Evolutionary conservation across 441 rosid species (phyloP).

Genomic region (Erysimum cheiri): DNA sequence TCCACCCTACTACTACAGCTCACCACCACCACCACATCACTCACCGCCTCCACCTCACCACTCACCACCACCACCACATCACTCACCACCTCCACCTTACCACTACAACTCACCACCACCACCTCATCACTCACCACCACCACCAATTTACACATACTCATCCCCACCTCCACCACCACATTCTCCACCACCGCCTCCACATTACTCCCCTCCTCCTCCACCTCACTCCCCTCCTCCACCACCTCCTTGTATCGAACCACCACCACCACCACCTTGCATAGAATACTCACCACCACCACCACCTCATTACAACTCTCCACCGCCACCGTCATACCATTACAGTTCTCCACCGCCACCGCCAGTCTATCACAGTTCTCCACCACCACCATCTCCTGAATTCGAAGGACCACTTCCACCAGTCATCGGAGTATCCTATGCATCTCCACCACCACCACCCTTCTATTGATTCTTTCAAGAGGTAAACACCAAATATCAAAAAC

Average conservation of each 20-base stretch:
- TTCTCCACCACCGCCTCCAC: slow-evolving; percentile 53
- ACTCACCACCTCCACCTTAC: slow-evolving; percentile 51
- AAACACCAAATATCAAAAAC: slow-evolving; percentile 41
- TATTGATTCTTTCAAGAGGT: slow-evolving; percentile 78
- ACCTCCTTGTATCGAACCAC: slow-evolving; percentile 56
- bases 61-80: slow-evolving; percentile 24
- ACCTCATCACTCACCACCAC: slow-evolving; percentile 44
- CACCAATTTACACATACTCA: slow-evolving; percentile 38
- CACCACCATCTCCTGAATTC: slow-evolving; percentile 75
- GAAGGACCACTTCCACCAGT: slow-evolving; percentile 93
- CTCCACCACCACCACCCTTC: slow-evolving; percentile 96
- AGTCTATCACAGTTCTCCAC: slow-evolving; percentile 46
- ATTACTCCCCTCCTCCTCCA: slow-evolving; percentile 47
- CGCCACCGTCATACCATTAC: slow-evolving; percentile 42
- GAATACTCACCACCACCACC: slow-evolving; percentile 56
- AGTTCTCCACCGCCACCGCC: slow-evolving; percentile 41
- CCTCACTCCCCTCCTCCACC: slow-evolving; percentile 58
- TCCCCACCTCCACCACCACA: slow-evolving; percentile 53
- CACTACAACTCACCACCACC: slow-evolving; percentile 44
- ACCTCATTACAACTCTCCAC: slow-evolving; percentile 42
- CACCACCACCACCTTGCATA: slow-evolving; percentile 59
- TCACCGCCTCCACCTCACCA: slow-evolving; percentile 51
- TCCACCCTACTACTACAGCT: slow-evolving; percentile 40
- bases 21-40: slow-evolving; percentile 45
- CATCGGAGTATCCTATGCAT: slow-evolving; percentile 79